phyloP scores from a whole-genome alignment of 2,329 filamentous ascomycete species.

The Monosporascus sp. region DNA sequence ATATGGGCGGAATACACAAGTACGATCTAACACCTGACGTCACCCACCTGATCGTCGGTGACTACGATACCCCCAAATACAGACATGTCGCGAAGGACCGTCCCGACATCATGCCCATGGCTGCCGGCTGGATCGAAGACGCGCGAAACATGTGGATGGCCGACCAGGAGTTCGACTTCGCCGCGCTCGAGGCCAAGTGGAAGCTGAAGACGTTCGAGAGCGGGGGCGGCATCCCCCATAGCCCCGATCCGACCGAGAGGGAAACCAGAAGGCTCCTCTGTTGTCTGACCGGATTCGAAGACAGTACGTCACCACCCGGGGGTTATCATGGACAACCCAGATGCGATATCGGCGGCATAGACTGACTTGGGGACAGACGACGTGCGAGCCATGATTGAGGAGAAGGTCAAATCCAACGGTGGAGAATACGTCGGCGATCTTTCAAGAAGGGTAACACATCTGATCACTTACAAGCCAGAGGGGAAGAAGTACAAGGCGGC shows the following conservation, averaged over 20 bases:
- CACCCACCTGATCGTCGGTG: conserved; percentile 88
- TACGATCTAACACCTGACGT: conserved; percentile 94
- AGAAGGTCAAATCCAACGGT: conserved; percentile 63
- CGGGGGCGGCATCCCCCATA: conserved; percentile 35
- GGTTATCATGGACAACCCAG: neutral
- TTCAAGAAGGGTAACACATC: conserved; percentile 78
- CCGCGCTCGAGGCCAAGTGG: conserved; percentile 61
- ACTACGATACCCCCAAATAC: conserved; percentile 88
- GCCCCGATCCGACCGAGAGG: conserved; percentile 16
- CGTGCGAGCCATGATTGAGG: conserved; percentile 65
- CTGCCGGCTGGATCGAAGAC: conserved; percentile 77
- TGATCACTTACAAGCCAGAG: conserved; percentile 72
- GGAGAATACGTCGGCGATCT: conserved; percentile 85
- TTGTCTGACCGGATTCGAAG: conserved; percentile 54
- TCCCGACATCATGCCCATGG: conserved; percentile 78
- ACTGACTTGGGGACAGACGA: conserved; percentile 38
- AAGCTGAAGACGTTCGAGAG: conserved; percentile 58
- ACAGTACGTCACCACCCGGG: conserved; percentile 29
- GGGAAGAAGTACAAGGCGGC: conserved; percentile 90
- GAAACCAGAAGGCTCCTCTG: conserved; percentile 40
- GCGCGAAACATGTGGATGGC: conserved; percentile 75
- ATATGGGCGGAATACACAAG: conserved; percentile 84
- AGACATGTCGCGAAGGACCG: conserved; percentile 88
- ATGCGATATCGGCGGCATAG: neutral
- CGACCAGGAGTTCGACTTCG: conserved; percentile 69